Percentiles rank a stretch among this genome's conserved stretches.
phyloP scores from a whole-genome alignment of 257 asterid species.

The Salvia rosmarinus region DNA sequence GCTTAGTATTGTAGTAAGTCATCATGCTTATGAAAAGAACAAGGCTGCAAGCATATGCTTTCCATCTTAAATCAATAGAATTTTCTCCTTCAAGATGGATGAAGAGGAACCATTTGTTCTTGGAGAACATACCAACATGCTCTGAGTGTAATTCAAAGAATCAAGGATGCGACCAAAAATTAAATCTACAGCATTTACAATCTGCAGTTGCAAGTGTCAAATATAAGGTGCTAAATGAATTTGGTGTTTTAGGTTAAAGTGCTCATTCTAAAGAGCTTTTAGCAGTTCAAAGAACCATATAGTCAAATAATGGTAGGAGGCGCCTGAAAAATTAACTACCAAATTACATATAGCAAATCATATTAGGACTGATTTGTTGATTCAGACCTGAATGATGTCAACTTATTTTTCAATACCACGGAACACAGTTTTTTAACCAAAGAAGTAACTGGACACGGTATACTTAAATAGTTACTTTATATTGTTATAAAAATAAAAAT shows the following conservation, averaged over 20 bases:
- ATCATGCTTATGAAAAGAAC: neutral
- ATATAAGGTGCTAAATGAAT: neutral
- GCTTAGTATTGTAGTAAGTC: neutral
- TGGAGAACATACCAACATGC: slow-evolving; percentile 5
- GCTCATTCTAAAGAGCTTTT: neutral
- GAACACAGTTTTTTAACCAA: neutral
- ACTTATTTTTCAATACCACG: slow-evolving; percentile 8
- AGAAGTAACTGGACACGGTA: neutral
- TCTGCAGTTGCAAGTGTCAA: neutral
- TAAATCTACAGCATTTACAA: neutral
- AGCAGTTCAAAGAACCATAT: neutral
- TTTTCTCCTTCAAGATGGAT: neutral
- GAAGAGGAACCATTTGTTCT: slow-evolving; percentile 20
- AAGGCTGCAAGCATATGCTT: neutral
- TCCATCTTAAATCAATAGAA: neutral
- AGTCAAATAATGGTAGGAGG: neutral
- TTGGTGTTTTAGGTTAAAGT: slow-evolving; percentile 7
- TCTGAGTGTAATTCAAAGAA: neutral
- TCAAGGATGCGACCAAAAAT: slow-evolving; percentile 1
- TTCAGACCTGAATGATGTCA: slow-evolving; percentile 4
- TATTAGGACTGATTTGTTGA: slow-evolving; percentile 10
- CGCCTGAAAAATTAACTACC: neutral
- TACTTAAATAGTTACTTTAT: neutral
- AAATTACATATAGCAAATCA: neutral
- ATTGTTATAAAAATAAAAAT: too few species aligned